These are phyloP conservation scores for Fistulina hepatica DNA, from an alignment of 1,284 basidiomycete species.

Conservation along the genomic window DNA sequence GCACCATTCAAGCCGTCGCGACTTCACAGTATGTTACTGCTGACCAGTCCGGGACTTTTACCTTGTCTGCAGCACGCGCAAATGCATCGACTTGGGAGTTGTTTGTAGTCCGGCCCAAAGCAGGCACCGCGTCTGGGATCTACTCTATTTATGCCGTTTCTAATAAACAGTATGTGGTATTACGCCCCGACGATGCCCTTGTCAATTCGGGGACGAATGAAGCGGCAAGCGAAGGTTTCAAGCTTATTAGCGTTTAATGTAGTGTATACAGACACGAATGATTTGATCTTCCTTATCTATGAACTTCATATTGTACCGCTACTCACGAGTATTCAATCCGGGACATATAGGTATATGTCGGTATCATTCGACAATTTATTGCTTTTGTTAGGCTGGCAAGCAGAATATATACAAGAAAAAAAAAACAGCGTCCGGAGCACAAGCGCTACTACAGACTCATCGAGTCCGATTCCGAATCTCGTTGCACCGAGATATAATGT, in stretches of 20 bases:
- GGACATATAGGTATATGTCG: too few relatives aligned
- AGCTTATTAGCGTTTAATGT: slow-evolving; percentile 12
- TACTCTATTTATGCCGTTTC: slow-evolving; percentile 22
- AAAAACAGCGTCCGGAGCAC: too few relatives aligned
- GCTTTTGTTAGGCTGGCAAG: too few relatives aligned
- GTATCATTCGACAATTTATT: too few relatives aligned
- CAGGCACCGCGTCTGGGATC: slow-evolving; percentile 17
- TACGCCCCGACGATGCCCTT: slow-evolving; percentile 16
- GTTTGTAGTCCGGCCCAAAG: slow-evolving; percentile 22
- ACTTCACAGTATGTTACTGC: slow-evolving; percentile 25
- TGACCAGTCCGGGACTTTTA: slow-evolving; percentile 19
- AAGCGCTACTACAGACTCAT: too few relatives aligned
- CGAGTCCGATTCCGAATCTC: too few relatives aligned
- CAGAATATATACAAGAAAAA: too few relatives aligned
- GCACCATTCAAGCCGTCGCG: slow-evolving; percentile 18
- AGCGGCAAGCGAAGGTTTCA: slow-evolving; percentile 17
- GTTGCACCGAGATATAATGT: too few relatives aligned
- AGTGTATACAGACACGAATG: too few relatives aligned
- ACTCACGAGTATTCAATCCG: too few relatives aligned
- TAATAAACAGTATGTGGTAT: slow-evolving; percentile 20
- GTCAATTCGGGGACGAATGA: slow-evolving; percentile 19
- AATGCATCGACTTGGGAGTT: slow-evolving; percentile 23
- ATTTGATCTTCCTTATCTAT: too few relatives aligned
- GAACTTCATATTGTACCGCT: too few relatives aligned
- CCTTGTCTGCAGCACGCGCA: slow-evolving; percentile 20